Evolutionary conservation across 306 rosid species (phyloP).

Genomic region (Styphnolobium japonicum): DNA sequence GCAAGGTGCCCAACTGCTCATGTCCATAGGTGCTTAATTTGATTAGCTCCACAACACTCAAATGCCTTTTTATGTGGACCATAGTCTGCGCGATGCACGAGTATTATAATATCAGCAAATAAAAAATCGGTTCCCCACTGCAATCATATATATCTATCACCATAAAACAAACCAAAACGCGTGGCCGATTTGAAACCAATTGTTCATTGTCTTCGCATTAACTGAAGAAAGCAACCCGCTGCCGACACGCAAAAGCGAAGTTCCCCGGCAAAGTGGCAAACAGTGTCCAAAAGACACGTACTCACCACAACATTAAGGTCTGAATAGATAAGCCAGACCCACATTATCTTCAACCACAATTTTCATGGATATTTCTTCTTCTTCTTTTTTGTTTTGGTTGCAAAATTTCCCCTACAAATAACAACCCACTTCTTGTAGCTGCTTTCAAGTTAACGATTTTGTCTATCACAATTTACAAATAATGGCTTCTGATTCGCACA

Average conservation of each 20-base stretch:
- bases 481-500: neutral
- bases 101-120: too few species aligned
- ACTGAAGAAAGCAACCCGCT: neutral
- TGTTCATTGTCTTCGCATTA: too few species aligned
- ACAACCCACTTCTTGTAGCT: neutral
- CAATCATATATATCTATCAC: too few species aligned
- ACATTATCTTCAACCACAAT: neutral
- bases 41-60: too few species aligned
- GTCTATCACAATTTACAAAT: neutral
- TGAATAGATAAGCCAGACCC: neutral
- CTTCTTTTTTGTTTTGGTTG: too few species aligned
- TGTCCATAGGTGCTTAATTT: too few species aligned
- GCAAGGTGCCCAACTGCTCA: too few species aligned
- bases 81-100: too few species aligned
- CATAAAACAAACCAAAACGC: too few species aligned
- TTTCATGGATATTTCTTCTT: neutral
- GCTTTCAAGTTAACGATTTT: neutral
- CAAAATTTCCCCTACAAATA: neutral
- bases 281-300: neutral
- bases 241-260: neutral
- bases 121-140: too few species aligned
- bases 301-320: neutral
- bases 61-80: too few species aligned
- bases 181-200: too few species aligned
- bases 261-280: neutral